phyloP scores from a whole-genome alignment of 192 early-diverging fungal genomes.

The Rhizophlyctis rosea region DNA sequence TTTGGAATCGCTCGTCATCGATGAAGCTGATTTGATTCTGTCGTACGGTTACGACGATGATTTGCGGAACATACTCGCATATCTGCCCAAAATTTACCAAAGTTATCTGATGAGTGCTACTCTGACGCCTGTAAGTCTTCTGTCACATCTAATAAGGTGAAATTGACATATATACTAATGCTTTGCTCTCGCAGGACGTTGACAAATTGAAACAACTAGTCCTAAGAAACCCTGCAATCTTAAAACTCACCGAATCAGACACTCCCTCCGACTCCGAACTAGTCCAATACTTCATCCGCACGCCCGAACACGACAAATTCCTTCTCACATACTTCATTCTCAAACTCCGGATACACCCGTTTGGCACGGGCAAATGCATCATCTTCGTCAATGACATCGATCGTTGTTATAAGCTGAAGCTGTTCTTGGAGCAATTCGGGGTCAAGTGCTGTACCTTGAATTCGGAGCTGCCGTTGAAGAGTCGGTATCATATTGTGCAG shows the following conservation, averaged over 20 bases:
- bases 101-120: conserved; percentile 94
- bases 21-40: conserved; percentile 93
- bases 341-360: conserved; percentile 70
- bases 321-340: conserved; percentile 83
- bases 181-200: conserved; percentile 60
- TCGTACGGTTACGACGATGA: conserved; percentile 94
- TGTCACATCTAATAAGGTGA: background rate
- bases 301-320: conserved; percentile 83
- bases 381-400: conserved; percentile 98
- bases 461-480: conserved; percentile 89
- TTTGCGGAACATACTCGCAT: conserved; percentile 67
- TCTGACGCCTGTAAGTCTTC: conserved; percentile 54
- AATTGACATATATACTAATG: background rate
- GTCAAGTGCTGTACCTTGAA: conserved; percentile 89
- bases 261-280: conserved; percentile 44
- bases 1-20: conserved; percentile 86
- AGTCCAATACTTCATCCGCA: conserved; percentile 73
- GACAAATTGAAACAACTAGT: conserved; percentile 80
- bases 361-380: conserved; percentile 88
- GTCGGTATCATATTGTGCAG: conserved; percentile 88
- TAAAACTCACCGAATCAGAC: conserved; percentile 75
- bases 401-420: conserved; percentile 81
- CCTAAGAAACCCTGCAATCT: conserved; percentile 79
- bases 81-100: conserved; percentile 85
- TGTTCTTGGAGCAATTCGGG: conserved; percentile 97